Evolutionary conservation across 441 rosid genomes (phyloP).

Genomic region (Arabidopsis hybrid): DNA sequence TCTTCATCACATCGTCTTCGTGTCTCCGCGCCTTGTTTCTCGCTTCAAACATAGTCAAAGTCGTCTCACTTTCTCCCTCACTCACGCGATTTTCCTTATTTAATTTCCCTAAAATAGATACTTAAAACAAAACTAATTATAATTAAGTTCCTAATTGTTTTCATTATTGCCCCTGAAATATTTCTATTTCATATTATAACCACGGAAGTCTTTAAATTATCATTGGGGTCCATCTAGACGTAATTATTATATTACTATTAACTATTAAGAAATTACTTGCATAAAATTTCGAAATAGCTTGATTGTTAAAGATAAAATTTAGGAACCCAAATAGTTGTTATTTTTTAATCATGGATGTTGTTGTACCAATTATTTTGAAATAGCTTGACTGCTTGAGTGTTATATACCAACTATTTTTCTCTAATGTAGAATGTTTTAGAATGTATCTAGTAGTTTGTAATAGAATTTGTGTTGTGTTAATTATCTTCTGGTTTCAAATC

Average conservation of each 20-base stretch:
- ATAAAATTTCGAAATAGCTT: no score
- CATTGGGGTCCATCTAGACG: neutral
- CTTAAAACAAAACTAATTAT: neutral
- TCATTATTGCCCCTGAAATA: neutral
- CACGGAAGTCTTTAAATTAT: neutral
- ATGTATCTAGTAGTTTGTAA: no score
- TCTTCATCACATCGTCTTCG: conserved; percentile 44
- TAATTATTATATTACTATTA: neutral
- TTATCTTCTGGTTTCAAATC: no score
- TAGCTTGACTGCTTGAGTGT: no score
- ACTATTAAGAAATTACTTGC: neutral
- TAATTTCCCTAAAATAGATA: conserved; percentile 19
- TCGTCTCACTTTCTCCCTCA: conserved; percentile 40
- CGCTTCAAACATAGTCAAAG: conserved; percentile 58
- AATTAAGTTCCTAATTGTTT: neutral
- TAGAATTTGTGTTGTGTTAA: no score
- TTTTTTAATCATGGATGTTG: no score
- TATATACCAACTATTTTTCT: no score
- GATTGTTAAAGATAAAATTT: no score
- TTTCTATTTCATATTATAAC: neutral
- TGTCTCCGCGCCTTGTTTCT: conserved; percentile 82
- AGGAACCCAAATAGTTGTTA: no score
- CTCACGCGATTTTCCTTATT: conserved; percentile 20
- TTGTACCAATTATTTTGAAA: neutral
- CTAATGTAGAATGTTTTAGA: no score